Conservation (phyloP, 352 stramenopile species). For the Phytophthora ohioensis region DNA sequence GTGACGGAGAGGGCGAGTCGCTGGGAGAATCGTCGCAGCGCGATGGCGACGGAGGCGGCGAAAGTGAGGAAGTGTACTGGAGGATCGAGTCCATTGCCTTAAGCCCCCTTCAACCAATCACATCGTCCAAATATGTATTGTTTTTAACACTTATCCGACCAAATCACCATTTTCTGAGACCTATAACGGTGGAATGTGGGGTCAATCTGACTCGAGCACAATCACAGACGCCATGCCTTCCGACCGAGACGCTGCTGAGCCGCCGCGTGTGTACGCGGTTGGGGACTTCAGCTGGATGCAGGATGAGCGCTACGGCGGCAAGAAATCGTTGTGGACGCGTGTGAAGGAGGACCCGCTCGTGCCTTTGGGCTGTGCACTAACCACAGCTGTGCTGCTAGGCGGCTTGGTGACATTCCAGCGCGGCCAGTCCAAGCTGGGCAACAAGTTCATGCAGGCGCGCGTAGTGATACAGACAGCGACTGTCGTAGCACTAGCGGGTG, state of each 20-base stretch:
- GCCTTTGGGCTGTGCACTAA: constrained; percentile 74
- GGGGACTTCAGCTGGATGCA: constrained; percentile 80
- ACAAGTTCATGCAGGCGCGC: constrained; percentile 87
- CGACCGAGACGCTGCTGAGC: constrained; percentile 15
- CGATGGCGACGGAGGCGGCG: constrained; percentile 10
- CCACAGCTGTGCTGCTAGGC: constrained; percentile 67
- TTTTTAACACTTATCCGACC: background rate
- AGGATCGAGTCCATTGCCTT: constrained; percentile 28
- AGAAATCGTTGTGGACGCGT: constrained; percentile 73
- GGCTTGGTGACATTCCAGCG: constrained; percentile 77
- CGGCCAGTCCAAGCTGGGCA: constrained; percentile 78
- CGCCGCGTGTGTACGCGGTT: constrained; percentile 41
- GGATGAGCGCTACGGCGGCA: constrained; percentile 55
- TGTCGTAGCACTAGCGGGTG: constrained; percentile 67
- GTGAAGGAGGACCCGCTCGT: constrained; percentile 82
- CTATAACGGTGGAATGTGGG: constrained; percentile 1
- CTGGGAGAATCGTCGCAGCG: background rate
- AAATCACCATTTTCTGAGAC: constrained; percentile 12
- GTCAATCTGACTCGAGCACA: background rate
- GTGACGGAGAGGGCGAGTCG: background rate
- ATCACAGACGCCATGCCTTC: constrained; percentile 15
- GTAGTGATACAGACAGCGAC: constrained; percentile 77
- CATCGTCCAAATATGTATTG: background rate
- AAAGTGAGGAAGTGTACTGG: constrained; percentile 24
- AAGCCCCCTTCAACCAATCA: background rate